Percentiles rank a stretch among this genome's conserved stretches.
phyloP scores from a whole-genome alignment of 768 basidiomycete species.

The Xerocomellus dryophilus region DNA sequence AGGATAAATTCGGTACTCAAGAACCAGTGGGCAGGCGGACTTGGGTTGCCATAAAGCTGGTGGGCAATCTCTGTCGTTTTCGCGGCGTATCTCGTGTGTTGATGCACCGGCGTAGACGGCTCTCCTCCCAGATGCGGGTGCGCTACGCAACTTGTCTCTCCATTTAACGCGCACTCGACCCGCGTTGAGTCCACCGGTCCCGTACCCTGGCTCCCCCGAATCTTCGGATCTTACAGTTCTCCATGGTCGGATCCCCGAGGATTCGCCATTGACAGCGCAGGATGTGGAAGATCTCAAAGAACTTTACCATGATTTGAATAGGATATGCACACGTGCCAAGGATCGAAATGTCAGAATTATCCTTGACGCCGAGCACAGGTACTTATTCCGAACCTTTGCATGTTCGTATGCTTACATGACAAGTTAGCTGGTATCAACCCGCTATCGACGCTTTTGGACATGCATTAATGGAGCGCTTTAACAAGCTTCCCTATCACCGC shows the following conservation, averaged over 20 bases:
- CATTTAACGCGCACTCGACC: conserved; percentile 48
- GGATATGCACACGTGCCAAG: conserved; percentile 63
- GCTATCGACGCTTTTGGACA: conserved; percentile 80
- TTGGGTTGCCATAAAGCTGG: conserved; percentile 86
- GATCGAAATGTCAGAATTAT: conserved; percentile 65
- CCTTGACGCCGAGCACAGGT: conserved; percentile 85
- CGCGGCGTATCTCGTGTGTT: background rate
- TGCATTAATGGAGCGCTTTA: conserved; percentile 75
- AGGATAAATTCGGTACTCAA: conserved; percentile 42
- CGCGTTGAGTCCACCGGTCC: conserved; percentile 33
- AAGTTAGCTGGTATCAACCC: conserved; percentile 61
- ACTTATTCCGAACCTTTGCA: background rate
- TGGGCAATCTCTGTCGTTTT: conserved; percentile 31
- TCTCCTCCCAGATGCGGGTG: conserved; percentile 57
- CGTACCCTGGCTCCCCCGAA: conserved; percentile 69
- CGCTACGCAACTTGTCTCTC: conserved; percentile 61
- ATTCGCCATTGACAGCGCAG: conserved; percentile 40
- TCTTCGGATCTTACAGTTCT: conserved; percentile 58
- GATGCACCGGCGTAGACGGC: conserved; percentile 50
- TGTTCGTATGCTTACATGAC: conserved; percentile 4
- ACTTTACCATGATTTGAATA: conserved; percentile 57
- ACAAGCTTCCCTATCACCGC: conserved; percentile 38
- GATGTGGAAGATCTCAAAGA: conserved; percentile 62
- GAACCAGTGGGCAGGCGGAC: conserved; percentile 49
- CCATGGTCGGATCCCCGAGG: conserved; percentile 16